A percentile compares a stretch with the other conserved stretches of the same genome.
These are phyloP conservation scores for Boletus fagicola DNA, from an alignment of 768 basidiomycete genomes.

Conservation along the genomic window DNA sequence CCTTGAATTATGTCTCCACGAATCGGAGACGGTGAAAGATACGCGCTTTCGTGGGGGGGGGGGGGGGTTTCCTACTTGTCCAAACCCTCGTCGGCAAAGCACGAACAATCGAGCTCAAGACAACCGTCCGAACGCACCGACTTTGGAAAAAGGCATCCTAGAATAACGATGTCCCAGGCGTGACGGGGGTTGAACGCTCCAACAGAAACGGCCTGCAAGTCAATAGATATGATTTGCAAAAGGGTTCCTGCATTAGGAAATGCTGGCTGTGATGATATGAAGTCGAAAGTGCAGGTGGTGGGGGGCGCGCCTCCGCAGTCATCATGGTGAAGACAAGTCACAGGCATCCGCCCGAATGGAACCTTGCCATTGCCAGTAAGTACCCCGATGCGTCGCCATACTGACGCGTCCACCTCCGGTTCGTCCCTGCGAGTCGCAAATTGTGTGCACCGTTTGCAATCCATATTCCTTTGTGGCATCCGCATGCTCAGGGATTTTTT, in stretches of 20 bases:
- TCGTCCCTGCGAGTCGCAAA: background rate
- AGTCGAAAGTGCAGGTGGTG: background rate
- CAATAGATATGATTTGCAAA: background rate
- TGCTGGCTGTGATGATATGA: background rate
- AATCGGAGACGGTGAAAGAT: background rate
- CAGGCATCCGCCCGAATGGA: background rate
- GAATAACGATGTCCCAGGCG: background rate
- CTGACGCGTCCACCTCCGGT: no score
- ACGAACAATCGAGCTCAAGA: background rate
- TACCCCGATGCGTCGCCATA: background rate
- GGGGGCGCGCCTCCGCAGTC: background rate
- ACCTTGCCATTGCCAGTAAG: no score
- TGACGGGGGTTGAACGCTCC: background rate
- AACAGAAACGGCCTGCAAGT: background rate
- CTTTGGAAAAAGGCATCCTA: background rate
- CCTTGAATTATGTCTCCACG: no score
- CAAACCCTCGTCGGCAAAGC: background rate
- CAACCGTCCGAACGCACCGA: background rate
- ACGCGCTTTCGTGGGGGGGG: background rate
- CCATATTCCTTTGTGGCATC: no score
- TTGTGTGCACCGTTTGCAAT: background rate
- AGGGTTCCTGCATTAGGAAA: background rate
- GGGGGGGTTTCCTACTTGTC: background rate
- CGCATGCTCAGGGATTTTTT: background rate
- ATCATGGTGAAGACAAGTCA: background rate